A percentile compares a stretch with the other conserved stretches of the same genome.
phyloP scores from a whole-genome alignment of 1,284 basidiomycete species.

The Spongispora temasekensis region DNA sequence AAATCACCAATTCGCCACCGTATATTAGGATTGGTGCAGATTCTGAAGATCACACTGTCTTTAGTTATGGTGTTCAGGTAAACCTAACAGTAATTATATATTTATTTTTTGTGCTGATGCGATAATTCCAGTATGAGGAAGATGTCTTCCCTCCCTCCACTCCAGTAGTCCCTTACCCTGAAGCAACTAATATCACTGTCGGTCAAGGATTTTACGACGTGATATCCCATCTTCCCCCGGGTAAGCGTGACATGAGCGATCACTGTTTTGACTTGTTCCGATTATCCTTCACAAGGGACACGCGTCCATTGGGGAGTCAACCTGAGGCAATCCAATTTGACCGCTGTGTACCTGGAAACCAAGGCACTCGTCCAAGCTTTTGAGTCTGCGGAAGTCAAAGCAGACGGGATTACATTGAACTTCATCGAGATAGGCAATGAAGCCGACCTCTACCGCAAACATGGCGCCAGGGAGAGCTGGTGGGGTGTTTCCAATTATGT shows the following conservation, averaged over 20 bases:
- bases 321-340: conserved; percentile 56
- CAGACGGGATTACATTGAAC: conserved; percentile 51
- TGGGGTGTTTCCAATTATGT: conserved; percentile 56
- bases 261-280: neutral
- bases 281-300: conserved; percentile 45
- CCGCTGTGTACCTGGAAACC: conserved; percentile 59
- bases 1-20: conserved; percentile 55
- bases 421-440: conserved; percentile 67
- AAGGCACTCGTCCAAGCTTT: conserved; percentile 58
- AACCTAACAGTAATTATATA: neutral
- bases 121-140: conserved; percentile 15
- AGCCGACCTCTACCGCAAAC: conserved; percentile 57
- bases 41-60: conserved; percentile 64
- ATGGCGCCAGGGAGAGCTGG: conserved; percentile 45
- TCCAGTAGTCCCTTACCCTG: conserved; percentile 58
- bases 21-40: conserved; percentile 64
- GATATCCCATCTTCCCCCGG: conserved; percentile 53
- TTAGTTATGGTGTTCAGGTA: conserved; percentile 46
- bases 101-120: conserved; percentile 11
- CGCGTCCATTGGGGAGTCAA: conserved; percentile 75
- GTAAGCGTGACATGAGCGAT: too few relatives aligned
- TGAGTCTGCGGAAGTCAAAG: conserved; percentile 41
- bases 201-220: conserved; percentile 61
- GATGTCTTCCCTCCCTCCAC: conserved; percentile 50
- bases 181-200: conserved; percentile 56